Evolutionary conservation across 2,329 filamentous ascomycete genomes (phyloP), one percentile per base, ranked within the genome.

Genomic region (Trichoderma afroharzianum): DNA sequence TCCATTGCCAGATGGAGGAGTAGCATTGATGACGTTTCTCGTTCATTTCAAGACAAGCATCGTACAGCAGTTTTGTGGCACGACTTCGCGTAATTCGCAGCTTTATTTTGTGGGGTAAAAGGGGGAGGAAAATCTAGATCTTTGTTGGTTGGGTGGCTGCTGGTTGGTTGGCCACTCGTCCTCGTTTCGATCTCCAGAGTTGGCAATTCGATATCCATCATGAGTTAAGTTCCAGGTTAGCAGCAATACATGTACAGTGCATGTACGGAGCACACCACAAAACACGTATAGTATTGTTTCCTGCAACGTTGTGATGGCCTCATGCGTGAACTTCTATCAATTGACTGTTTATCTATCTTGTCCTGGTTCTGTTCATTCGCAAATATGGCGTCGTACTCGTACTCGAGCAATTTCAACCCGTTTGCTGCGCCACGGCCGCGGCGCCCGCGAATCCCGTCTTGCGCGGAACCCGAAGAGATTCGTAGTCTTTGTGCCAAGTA

Each of bases 21-120:
- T 24, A 24, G 47, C 47, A 53, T 53, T 53, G 47, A 43, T 47
- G 39, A 47, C 26, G 32, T 43, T 30, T 47, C 5, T 53, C 11
- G 47, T 53, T 24, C 47, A 53, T 24, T 53, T 24, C 21, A 24
- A 53, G 47, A 53, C 5, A 14, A 24, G 11, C 47, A 53, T 53
- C 47, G 24, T 24, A 3, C 11, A 53, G 21, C 21, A 12, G 26
- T 33, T 33, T 15, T 21, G 15, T 33, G 28, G 57, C 24, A 32
- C 18, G 57, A 14, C 28, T 58, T 58, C 28, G 63, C 63, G 47
- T 67, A 67, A 67, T 67, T 57, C 47, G 15, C 47, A 39, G 47
- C 63, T 57, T 33, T 67, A 67, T 28, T 67, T 57, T 57, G 47
- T 67, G 63, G 63, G 47, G 63, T 28, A 28, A 50, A 30, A 33